Evolutionary conservation across 2,329 filamentous ascomycete species (phyloP), one percentile per base, ranked within the genome.

Genomic region (Fusarium irregulare): DNA sequence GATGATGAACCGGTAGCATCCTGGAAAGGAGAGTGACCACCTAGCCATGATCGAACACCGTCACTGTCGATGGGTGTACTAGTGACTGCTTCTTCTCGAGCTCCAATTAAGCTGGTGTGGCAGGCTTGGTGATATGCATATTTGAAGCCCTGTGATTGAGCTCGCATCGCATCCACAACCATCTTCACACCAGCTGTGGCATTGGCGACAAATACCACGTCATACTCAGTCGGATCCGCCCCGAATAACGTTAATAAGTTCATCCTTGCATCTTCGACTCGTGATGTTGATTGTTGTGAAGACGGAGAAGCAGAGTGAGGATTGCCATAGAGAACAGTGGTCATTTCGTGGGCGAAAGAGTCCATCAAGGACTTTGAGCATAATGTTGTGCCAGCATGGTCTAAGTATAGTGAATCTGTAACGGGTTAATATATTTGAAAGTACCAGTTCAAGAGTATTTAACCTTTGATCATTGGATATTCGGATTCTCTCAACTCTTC

Each of bases 381-480:
- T 2, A 92, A 84, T 0, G 94, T 95, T n/a, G 93, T 93, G n/a
- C 94, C 95, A 0, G 94, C 94, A 91, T 98, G 94, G 75, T 98
- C 95, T 60, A 98, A 90, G 78, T 98, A 98, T 48, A 90, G 85
- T 12, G 88, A 89, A 55, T 87, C 93, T 95, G 57, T 30, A 4
- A 21, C 11, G 45, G n/a, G 41, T 70, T 14, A 70, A 56, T 41
- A 41, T 11, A 27, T 9, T n/a, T 16, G 16, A 7, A 34, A 41
- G 4, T 20, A 32, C 6, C 14, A 28, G 13, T 42, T 3, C n/a
- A 46, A 27, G 30, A 13, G 21, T 20, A 47, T 46, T 64, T 75
- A 60, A 91, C 91, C 89, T 81, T 87, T 82, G 45, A 93, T 83
- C 89, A 92, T 91, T 27, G 91, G 91, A 78, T 89, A 93, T 73